Conservation (phyloP, 2,329 filamentous ascomycete genomes). For the Verticillium nubilum region DNA sequence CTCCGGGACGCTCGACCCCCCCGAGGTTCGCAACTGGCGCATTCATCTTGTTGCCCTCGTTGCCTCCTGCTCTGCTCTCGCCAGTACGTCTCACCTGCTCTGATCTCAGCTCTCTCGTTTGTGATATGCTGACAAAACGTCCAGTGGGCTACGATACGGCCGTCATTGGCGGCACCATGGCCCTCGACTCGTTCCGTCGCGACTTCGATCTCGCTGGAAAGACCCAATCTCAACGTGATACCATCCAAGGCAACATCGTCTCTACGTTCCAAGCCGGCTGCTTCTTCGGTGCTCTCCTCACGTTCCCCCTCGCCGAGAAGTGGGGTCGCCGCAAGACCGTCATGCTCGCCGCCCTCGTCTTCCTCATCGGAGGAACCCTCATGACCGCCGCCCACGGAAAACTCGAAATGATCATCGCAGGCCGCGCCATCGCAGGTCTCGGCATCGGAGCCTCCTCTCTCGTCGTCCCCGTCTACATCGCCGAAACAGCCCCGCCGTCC, state of each 20-base stretch:
- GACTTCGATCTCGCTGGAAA: slow-evolving; percentile 26
- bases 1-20: slow-evolving; percentile 16
- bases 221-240: slow-evolving; percentile 20
- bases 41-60: slow-evolving; percentile 19
- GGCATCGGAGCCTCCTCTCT: slow-evolving; percentile 45
- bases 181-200: slow-evolving; percentile 27
- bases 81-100: slow-evolving; percentile 11
- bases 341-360: slow-evolving; percentile 35
- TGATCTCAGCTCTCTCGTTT: not conserved
- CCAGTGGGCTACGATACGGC: slow-evolving; percentile 30
- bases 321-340: slow-evolving; percentile 41
- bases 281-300: slow-evolving; percentile 32
- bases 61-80: slow-evolving; percentile 20
- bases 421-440: slow-evolving; percentile 45
- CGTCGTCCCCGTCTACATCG: slow-evolving; percentile 37
- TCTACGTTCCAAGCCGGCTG: slow-evolving; percentile 24
- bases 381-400: slow-evolving; percentile 27
- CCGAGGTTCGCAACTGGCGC: slow-evolving; percentile 20
- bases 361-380: slow-evolving; percentile 28
- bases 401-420: slow-evolving; percentile 35
- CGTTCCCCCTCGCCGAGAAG: slow-evolving; percentile 40
- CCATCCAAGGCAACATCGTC: slow-evolving; percentile 25
- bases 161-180: slow-evolving; percentile 34
- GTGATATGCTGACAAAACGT: not conserved
- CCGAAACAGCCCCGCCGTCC: slow-evolving; percentile 38